Evolutionary conservation across 2,329 filamentous ascomycete species (phyloP).

Genomic region (Juglanconis juglandina): DNA sequence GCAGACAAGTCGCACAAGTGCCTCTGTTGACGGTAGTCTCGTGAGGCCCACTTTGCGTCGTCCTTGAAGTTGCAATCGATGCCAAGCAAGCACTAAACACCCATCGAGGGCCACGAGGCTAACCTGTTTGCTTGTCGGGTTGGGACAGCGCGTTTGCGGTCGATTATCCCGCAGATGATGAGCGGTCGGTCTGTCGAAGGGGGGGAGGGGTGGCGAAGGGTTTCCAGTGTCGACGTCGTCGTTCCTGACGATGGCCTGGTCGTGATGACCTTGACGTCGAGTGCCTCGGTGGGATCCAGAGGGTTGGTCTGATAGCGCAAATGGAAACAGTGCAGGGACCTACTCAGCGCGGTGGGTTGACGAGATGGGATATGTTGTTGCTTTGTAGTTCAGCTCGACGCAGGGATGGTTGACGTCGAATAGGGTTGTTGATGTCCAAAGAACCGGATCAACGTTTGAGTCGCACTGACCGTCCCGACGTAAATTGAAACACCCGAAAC

Average conservation of each 20-base stretch:
- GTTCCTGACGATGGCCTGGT: background rate
- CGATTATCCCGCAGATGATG: background rate
- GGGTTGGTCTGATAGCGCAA: constrained; percentile 9
- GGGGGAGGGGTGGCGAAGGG: background rate
- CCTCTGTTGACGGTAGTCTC: constrained; percentile 1
- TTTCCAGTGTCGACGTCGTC: background rate
- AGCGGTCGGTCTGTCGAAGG: background rate
- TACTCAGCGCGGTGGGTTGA: background rate
- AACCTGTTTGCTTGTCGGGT: constrained; percentile 8
- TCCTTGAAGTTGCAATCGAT: background rate
- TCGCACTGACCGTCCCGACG: constrained; percentile 34
- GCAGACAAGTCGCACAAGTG: constrained; percentile 9
- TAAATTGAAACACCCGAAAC: constrained; percentile 40
- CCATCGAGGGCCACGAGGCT: constrained; percentile 10
- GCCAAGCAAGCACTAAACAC: constrained; percentile 9
- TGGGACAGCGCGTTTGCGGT: background rate
- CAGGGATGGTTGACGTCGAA: constrained; percentile 14
- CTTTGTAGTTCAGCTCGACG: constrained; percentile 15
- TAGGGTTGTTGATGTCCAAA: constrained; percentile 29
- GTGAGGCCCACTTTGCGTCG: background rate
- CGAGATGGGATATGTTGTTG: constrained; percentile 13
- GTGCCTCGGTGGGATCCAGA: background rate
- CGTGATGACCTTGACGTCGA: background rate
- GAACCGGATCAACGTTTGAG: constrained; percentile 37
- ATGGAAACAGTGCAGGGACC: constrained; percentile 5